These are phyloP conservation scores for Colletotrichum kahawae DNA, from an alignment of 2,329 filamentous ascomycete genomes.

Conservation along the genomic window DNA sequence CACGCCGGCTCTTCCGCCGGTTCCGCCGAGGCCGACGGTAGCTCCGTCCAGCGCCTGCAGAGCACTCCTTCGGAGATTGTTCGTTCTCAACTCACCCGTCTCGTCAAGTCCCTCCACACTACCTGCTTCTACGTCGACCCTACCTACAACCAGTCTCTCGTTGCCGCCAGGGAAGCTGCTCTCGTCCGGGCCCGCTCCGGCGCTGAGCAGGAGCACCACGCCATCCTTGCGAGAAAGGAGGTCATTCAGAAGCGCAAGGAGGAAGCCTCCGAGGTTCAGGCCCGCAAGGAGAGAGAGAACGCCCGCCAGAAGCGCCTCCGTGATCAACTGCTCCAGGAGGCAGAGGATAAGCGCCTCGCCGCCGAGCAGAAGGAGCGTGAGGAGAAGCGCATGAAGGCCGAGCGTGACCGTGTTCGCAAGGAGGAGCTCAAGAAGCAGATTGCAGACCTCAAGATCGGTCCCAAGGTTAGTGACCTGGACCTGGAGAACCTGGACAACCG, in stretches of 20 bases:
- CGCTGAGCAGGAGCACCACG: slow-evolving; percentile 88
- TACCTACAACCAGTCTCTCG: slow-evolving; percentile 80
- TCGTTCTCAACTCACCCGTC: slow-evolving; percentile 88
- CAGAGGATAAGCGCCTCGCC: slow-evolving; percentile 86
- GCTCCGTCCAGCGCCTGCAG: slow-evolving; percentile 91
- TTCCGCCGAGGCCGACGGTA: slow-evolving; percentile 84
- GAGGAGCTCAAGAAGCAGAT: slow-evolving; percentile 94
- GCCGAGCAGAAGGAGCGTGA: slow-evolving; percentile 93
- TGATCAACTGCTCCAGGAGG: slow-evolving; percentile 86
- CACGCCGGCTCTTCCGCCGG: slow-evolving; percentile 84
- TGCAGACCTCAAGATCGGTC: slow-evolving; percentile 87
- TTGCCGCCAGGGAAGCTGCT: slow-evolving; percentile 79
- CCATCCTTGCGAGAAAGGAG: slow-evolving; percentile 84
- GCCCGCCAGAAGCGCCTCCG: slow-evolving; percentile 85
- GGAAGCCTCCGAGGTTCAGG: slow-evolving; percentile 85
- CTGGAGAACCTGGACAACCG: slow-evolving; percentile 83
- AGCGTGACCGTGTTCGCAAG: slow-evolving; percentile 88
- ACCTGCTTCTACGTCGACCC: slow-evolving; percentile 97
- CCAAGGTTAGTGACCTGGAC: slow-evolving; percentile 78
- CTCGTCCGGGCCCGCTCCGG: slow-evolving; percentile 83
- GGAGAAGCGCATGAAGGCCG: slow-evolving; percentile 81
- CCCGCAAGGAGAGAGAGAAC: slow-evolving; percentile 90
- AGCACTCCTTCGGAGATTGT: slow-evolving; percentile 98
- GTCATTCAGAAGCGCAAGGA: slow-evolving; percentile 98
- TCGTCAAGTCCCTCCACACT: slow-evolving; percentile 89